These are phyloP conservation scores for Collybiopsis luxurians DNA, from an alignment of 768 basidiomycete species.

Conservation along the genomic window DNA sequence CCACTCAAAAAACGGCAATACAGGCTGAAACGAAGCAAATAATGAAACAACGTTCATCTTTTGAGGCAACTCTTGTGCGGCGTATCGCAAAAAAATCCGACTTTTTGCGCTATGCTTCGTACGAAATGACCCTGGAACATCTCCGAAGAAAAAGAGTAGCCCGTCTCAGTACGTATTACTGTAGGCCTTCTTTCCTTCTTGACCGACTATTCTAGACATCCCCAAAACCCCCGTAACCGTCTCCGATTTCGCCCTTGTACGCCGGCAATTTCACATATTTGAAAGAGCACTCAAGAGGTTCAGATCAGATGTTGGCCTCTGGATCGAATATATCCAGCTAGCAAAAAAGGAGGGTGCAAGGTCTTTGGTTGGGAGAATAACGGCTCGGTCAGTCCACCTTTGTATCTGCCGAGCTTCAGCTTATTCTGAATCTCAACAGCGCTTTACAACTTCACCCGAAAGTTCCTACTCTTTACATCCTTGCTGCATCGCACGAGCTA, in stretches of 20 bases:
- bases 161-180: constrained; percentile 56
- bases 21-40: constrained; percentile 83
- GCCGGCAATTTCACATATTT: constrained; percentile 85
- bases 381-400: constrained; percentile 60
- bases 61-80: constrained; percentile 82
- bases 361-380: constrained; percentile 76
- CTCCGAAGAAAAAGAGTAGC: constrained; percentile 73
- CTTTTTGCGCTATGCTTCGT: constrained; percentile 87
- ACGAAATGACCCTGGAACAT: constrained; percentile 86
- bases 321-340: constrained; percentile 86
- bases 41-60: constrained; percentile 77
- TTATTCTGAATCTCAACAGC: constrained; percentile 32
- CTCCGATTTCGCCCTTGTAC: constrained; percentile 83
- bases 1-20: constrained; percentile 2
- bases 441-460: constrained; percentile 88
- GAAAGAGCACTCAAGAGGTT: constrained; percentile 88
- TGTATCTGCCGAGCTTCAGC: neutral
- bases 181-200: neutral
- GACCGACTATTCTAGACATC: constrained; percentile 31
- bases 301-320: constrained; percentile 82
- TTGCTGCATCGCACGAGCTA: constrained; percentile 83
- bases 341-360: constrained; percentile 79
- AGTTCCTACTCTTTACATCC: constrained; percentile 73
- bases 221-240: constrained; percentile 54
- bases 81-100: constrained; percentile 84